Conservation (phyloP, 176 grass and related monocot genomes). For the Ananas comosus region DNA sequence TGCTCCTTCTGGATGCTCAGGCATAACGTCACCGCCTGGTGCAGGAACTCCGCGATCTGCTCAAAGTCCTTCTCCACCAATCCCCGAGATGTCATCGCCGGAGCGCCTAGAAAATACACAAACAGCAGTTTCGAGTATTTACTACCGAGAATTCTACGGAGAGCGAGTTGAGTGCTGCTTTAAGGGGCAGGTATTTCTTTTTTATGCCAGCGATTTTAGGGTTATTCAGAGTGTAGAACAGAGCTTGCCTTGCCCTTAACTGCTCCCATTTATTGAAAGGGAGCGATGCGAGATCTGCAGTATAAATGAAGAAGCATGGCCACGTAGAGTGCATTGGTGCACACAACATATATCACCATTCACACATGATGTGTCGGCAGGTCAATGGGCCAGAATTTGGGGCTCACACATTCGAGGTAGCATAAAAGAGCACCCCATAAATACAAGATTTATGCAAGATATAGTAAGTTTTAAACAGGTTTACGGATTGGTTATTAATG, state of each 20-base stretch:
- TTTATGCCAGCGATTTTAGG: too few relatives aligned
- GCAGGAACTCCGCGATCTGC: slow-evolving; percentile 91
- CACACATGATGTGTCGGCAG: too few relatives aligned
- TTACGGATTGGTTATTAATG: neutral
- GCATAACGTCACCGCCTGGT: slow-evolving; percentile 85
- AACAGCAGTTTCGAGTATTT: neutral
- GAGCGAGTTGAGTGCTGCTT: neutral
- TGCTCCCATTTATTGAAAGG: too few relatives aligned
- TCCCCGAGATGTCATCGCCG: slow-evolving; percentile 87
- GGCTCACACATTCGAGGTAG: neutral
- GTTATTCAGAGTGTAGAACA: too few relatives aligned
- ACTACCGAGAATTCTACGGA: neutral
- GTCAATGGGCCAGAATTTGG: neutral
- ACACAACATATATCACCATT: too few relatives aligned
- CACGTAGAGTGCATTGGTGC: too few relatives aligned
- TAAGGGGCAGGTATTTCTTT: too few relatives aligned
- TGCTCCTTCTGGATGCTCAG: slow-evolving; percentile 79
- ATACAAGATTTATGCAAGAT: neutral
- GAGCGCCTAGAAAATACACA: slow-evolving; percentile 44
- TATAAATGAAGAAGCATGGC: too few relatives aligned
- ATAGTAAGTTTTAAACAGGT: neutral
- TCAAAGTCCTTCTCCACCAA: slow-evolving; percentile 90
- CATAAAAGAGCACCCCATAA: neutral
- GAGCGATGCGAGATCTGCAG: too few relatives aligned
- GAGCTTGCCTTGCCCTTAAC: too few relatives aligned